Evolutionary conservation across 805 yeast genomes (phyloP).

Genomic region (Babjeviella inositovora): DNA sequence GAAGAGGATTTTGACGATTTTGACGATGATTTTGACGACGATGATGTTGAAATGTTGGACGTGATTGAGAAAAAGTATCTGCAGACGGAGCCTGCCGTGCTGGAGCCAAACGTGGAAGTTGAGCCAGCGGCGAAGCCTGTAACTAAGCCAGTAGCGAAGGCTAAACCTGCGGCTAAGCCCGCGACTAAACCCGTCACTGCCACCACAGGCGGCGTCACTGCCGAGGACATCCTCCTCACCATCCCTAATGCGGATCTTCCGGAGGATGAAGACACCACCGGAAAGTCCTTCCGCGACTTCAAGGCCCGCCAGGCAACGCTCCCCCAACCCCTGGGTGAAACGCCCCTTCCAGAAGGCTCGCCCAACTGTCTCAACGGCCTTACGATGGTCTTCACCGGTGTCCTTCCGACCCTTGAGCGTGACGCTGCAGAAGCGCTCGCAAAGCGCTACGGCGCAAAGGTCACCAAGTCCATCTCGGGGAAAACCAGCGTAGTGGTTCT

Average conservation of each 20-base stretch:
- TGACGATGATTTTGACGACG: slow-evolving; percentile 9
- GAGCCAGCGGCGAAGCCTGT: too few species aligned
- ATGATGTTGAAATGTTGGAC: slow-evolving; percentile 5
- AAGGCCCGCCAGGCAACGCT: slow-evolving; percentile 23
- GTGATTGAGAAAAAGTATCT: slow-evolving; percentile 5
- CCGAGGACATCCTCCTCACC: slow-evolving; percentile 36
- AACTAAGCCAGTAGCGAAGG: too few species aligned
- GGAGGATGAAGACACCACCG: slow-evolving; percentile 29
- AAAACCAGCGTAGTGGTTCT: slow-evolving; percentile 81
- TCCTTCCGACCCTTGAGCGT: slow-evolving; percentile 65
- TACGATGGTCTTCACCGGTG: slow-evolving; percentile 89
- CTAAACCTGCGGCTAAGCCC: too few species aligned
- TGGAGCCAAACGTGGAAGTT: too few species aligned
- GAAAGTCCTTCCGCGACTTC: slow-evolving; percentile 40
- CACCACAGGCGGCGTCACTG: slow-evolving; percentile 14
- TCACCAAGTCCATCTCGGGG: slow-evolving; percentile 71
- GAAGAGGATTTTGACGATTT: slow-evolving; percentile 6
- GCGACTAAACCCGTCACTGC: slow-evolving; percentile 3
- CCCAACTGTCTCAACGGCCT: slow-evolving; percentile 80
- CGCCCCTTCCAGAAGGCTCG: slow-evolving; percentile 49
- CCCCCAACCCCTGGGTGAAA: slow-evolving; percentile 14
- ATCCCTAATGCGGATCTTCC: slow-evolving; percentile 69
- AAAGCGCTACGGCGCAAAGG: slow-evolving; percentile 80
- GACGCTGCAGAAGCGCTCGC: slow-evolving; percentile 64
- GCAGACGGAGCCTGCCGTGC: slow-evolving; percentile 2